Conservation (phyloP, 257 asterid genomes). For the Sherardia arvensis region DNA sequence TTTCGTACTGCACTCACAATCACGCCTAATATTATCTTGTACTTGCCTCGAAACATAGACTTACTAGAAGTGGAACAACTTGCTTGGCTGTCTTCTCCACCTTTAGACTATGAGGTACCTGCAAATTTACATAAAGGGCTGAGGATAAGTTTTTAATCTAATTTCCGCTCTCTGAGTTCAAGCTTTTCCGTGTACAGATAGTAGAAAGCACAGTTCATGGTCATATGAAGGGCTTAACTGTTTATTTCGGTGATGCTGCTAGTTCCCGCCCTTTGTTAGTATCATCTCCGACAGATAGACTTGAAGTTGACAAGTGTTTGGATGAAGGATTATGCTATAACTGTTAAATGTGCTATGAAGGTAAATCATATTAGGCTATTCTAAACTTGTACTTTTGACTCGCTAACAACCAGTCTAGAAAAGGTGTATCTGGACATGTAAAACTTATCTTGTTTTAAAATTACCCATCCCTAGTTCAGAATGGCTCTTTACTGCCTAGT, state of each 20-base stretch:
- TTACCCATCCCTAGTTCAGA: neutral
- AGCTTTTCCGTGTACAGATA: conserved; percentile 34
- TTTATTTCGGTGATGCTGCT: conserved; percentile 44
- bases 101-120: conserved; percentile 49
- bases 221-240: conserved; percentile 44
- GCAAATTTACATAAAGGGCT: neutral
- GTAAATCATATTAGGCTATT: neutral
- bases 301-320: neutral
- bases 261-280: conserved; percentile 2
- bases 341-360: neutral
- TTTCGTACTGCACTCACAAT: conserved; percentile 60
- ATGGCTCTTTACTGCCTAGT: neutral
- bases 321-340: neutral
- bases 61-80: conserved; percentile 55
- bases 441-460: neutral
- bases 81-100: conserved; percentile 81
- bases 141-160: neutral
- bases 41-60: conserved; percentile 61
- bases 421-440: neutral
- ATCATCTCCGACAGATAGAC: neutral
- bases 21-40: conserved; percentile 71
- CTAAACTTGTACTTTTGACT: neutral
- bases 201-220: conserved; percentile 51
- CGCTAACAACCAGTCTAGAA: neutral
- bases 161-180: neutral